These are phyloP conservation scores for Inonotus obliquus DNA, from an alignment of 1,284 basidiomycete genomes.

Conservation along the genomic window DNA sequence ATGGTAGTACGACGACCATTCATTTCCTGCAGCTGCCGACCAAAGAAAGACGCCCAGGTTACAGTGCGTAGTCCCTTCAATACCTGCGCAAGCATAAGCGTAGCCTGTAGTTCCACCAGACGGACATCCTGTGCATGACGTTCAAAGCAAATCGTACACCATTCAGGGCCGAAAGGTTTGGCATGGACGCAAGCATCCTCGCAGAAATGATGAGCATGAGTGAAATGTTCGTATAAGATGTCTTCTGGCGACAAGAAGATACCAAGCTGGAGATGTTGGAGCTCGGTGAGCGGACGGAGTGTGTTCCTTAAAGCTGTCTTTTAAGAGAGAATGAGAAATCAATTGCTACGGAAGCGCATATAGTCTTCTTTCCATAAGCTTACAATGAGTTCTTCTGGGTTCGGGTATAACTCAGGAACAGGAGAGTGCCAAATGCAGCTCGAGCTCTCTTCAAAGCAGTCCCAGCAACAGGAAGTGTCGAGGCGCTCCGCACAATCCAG, in stretches of 20 bases:
- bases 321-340: constrained; percentile 13
- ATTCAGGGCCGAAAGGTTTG: constrained; percentile 17
- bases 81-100: constrained; percentile 11
- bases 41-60: constrained; percentile 16
- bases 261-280: constrained; percentile 54
- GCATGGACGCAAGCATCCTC: background rate
- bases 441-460: constrained; percentile 57
- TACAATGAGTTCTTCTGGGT: constrained; percentile 45
- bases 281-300: constrained; percentile 36
- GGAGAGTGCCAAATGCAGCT: constrained; percentile 55
- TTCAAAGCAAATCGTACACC: constrained; percentile 15
- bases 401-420: constrained; percentile 44
- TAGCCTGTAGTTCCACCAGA: constrained; percentile 12
- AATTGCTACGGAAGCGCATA: background rate
- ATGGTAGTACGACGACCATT: constrained; percentile 12
- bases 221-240: constrained; percentile 40
- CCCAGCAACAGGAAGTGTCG: constrained; percentile 51
- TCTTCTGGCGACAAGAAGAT: constrained; percentile 49
- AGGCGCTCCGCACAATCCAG: constrained; percentile 55
- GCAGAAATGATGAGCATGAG: constrained; percentile 25
- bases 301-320: constrained; percentile 24
- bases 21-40: constrained; percentile 14
- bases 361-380: constrained; percentile 23
- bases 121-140: constrained; percentile 8
- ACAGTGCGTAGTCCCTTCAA: constrained; percentile 7